phyloP scores from a whole-genome alignment of 2,329 filamentous ascomycete species.

The Coccinonectria pachysandricola region DNA sequence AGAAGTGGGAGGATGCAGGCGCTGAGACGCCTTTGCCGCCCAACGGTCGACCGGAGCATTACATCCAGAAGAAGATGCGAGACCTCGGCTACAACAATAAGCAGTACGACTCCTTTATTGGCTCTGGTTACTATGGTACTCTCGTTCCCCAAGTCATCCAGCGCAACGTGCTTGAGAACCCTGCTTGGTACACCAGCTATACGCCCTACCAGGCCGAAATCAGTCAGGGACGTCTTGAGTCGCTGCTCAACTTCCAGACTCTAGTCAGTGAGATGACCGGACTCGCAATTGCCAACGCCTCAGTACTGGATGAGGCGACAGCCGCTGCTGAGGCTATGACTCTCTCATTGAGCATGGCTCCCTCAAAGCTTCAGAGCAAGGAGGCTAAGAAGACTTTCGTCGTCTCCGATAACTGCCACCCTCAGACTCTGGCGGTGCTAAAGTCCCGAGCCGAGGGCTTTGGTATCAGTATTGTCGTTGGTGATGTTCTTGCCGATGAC shows the following conservation, averaged over 20 bases:
- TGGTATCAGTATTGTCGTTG: slow-evolving; percentile 66
- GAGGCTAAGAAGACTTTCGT: slow-evolving; percentile 69
- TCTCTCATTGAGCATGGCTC: slow-evolving; percentile 58
- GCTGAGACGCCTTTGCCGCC: slow-evolving; percentile 12
- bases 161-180: slow-evolving; percentile 84
- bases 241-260: slow-evolving; percentile 90
- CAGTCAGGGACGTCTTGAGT: slow-evolving; percentile 87
- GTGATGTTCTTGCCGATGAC: slow-evolving; percentile 58
- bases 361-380: slow-evolving; percentile 44
- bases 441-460: slow-evolving; percentile 80
- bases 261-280: slow-evolving; percentile 81
- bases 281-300: slow-evolving; percentile 81
- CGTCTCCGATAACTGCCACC: slow-evolving; percentile 72
- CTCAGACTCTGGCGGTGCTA: slow-evolving; percentile 79
- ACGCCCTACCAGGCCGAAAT: slow-evolving; percentile 97
- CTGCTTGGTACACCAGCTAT: slow-evolving; percentile 96
- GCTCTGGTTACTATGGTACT: slow-evolving; percentile 78
- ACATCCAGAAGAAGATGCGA: slow-evolving; percentile 45
- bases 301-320: slow-evolving; percentile 81
- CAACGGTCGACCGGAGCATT: slow-evolving; percentile 18
- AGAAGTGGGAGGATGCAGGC: slow-evolving; percentile 18
- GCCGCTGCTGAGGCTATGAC: slow-evolving; percentile 96
- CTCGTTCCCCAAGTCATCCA: slow-evolving; percentile 82
- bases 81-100: slow-evolving; percentile 31
- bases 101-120: slow-evolving; percentile 60